These are phyloP conservation scores for Cercospora beticola DNA, from an alignment of 2,329 filamentous ascomycete genomes.

Conservation along the genomic window DNA sequence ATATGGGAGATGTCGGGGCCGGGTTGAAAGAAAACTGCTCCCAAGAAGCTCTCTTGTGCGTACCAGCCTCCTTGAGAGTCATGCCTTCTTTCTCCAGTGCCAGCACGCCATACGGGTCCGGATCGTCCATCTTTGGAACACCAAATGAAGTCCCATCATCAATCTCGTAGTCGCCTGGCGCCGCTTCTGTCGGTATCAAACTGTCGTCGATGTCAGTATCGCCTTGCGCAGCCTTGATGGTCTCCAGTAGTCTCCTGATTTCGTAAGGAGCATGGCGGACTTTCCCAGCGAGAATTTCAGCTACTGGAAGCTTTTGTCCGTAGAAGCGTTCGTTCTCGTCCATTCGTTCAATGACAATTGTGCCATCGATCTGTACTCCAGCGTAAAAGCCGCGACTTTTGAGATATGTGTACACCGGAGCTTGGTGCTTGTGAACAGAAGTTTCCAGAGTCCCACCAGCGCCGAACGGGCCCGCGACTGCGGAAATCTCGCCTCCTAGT, in stretches of 20 bases:
- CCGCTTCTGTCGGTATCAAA: slow-evolving; percentile 66
- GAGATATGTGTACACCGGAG: slow-evolving; percentile 80
- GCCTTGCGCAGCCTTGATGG: slow-evolving; percentile 84
- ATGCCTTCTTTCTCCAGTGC: slow-evolving; percentile 88
- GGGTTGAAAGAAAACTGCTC: slow-evolving; percentile 82
- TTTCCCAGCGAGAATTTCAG: slow-evolving; percentile 64
- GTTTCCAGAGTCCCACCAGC: slow-evolving; percentile 72
- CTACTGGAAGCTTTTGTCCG: slow-evolving; percentile 61
- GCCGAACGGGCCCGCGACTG: slow-evolving; percentile 74
- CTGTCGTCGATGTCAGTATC: slow-evolving; percentile 70
- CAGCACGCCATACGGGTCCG: slow-evolving; percentile 87
- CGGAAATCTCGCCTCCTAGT: slow-evolving; percentile 76
- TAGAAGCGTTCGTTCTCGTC: slow-evolving; percentile 89
- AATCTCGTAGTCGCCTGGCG: slow-evolving; percentile 72
- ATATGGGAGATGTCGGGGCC: slow-evolving; percentile 70
- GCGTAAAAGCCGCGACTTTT: slow-evolving; percentile 88
- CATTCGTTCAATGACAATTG: slow-evolving; percentile 78
- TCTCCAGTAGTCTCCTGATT: slow-evolving; percentile 67
- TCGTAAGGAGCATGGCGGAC: slow-evolving; percentile 57
- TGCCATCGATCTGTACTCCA: slow-evolving; percentile 82
- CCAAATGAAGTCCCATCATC: slow-evolving; percentile 64
- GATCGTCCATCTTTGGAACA: slow-evolving; percentile 74
- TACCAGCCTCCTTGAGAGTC: slow-evolving; percentile 87
- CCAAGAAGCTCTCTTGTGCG: slow-evolving; percentile 68
- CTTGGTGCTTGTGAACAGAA: slow-evolving; percentile 64